Evolutionary conservation across 2,329 filamentous ascomycete species (phyloP).

Genomic region (Alternaria consortialis): DNA sequence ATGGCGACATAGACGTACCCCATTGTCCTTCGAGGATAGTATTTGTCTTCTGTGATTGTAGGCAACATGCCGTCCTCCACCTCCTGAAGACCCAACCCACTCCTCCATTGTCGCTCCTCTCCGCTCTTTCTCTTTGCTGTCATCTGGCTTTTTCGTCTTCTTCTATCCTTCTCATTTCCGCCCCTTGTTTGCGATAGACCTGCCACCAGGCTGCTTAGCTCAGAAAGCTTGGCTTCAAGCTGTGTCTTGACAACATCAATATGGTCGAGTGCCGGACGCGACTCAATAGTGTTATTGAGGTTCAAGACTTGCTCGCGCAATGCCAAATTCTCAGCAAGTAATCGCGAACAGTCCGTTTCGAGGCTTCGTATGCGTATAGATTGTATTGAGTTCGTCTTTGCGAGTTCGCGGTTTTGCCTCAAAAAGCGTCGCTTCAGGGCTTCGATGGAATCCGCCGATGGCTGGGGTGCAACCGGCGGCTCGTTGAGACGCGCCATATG

Average conservation of each 20-base stretch:
- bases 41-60: constrained; percentile 75
- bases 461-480: constrained; percentile 58
- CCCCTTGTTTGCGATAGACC: constrained; percentile 63
- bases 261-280: constrained; percentile 70
- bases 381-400: constrained; percentile 77
- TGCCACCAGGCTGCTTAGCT: constrained; percentile 73
- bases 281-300: constrained; percentile 72
- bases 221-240: constrained; percentile 75
- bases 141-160: constrained; percentile 60
- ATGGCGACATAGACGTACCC: constrained; percentile 62
- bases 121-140: constrained; percentile 57
- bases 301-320: constrained; percentile 75
- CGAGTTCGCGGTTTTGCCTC: constrained; percentile 85
- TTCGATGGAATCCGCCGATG: constrained; percentile 73
- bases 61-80: constrained; percentile 66
- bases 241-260: constrained; percentile 74
- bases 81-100: constrained; percentile 53
- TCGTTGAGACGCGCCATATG: constrained; percentile 85
- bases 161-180: constrained; percentile 21
- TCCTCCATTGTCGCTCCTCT: constrained; percentile 65
- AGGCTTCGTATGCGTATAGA: constrained; percentile 79
- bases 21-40: constrained; percentile 72
- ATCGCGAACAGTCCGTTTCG: constrained; percentile 76
- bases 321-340: constrained; percentile 81
- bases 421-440: constrained; percentile 76